phyloP scores from a whole-genome alignment of 805 yeast genomes.

The Grigorovia transvaalensis region DNA sequence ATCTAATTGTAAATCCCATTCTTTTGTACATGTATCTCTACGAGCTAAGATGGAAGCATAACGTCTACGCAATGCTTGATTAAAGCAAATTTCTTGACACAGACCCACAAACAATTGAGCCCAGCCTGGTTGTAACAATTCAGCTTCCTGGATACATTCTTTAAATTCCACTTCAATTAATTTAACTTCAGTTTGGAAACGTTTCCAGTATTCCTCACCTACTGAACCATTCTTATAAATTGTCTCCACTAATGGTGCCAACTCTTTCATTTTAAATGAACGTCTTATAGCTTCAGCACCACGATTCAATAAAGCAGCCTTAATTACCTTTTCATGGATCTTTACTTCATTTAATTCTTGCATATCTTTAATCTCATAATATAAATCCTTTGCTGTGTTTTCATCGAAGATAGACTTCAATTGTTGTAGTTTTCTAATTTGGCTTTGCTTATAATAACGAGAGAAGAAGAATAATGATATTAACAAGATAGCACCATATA shows the following conservation, averaged over 20 bases:
- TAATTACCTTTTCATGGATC: constrained; percentile 69
- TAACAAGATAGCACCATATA: constrained; percentile 61
- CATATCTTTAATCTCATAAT: constrained; percentile 44
- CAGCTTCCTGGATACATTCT: constrained; percentile 68
- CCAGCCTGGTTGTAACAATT: constrained; percentile 69
- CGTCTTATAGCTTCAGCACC: constrained; percentile 87
- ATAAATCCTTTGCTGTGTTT: constrained; percentile 56
- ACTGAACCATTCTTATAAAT: constrained; percentile 82
- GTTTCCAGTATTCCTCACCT: constrained; percentile 80
- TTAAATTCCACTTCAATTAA: constrained; percentile 72
- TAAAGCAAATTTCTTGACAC: constrained; percentile 83
- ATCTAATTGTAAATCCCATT: constrained; percentile 25
- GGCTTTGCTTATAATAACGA: constrained; percentile 52
- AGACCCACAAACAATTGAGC: constrained; percentile 61
- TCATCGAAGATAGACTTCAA: constrained; percentile 67
- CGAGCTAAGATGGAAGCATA: constrained; percentile 32
- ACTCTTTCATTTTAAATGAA: constrained; percentile 70
- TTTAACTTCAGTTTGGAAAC: constrained; percentile 67
- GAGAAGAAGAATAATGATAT: constrained; percentile 62
- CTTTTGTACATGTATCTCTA: constrained; percentile 24
- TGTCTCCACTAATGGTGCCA: constrained; percentile 54
- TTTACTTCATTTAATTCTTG: constrained; percentile 23
- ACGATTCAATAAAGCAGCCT: constrained; percentile 55
- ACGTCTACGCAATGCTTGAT: constrained; percentile 83
- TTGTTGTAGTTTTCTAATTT: constrained; percentile 38